phyloP scores from a whole-genome alignment of 1,284 basidiomycete species.

The Flammula alnicola region DNA sequence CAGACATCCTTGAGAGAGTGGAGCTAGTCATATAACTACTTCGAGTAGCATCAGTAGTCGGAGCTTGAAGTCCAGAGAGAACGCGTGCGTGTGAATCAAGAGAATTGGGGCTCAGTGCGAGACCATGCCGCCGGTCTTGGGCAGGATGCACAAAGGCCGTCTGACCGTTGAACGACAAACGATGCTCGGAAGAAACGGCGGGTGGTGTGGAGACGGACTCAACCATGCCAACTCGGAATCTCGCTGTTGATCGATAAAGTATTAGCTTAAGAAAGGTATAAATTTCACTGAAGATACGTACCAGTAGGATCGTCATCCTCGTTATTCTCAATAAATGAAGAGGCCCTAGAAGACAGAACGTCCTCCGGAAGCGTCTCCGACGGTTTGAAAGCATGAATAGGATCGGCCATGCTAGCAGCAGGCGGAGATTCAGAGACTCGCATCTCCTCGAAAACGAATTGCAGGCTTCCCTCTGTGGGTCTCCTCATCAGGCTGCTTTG shows the following conservation, averaged over 20 bases:
- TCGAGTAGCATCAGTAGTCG: constrained; percentile 52
- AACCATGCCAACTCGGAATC: constrained; percentile 56
- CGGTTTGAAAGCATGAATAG: constrained; percentile 41
- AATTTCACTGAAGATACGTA: constrained; percentile 34
- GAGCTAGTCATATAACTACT: constrained; percentile 72
- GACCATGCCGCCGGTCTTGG: constrained; percentile 12
- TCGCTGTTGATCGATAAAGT: constrained; percentile 39
- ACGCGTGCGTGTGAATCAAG: constrained; percentile 20
- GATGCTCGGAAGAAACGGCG: constrained; percentile 41
- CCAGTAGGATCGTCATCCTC: constrained; percentile 51
- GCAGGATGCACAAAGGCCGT: constrained; percentile 36
- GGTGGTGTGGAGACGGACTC: constrained; percentile 57
- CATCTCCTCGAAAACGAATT: constrained; percentile 39
- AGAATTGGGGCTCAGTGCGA: constrained; percentile 5
- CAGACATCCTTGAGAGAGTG: constrained; percentile 66
- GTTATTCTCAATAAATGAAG: constrained; percentile 49
- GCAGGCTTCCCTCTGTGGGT: constrained; percentile 29
- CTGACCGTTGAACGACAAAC: constrained; percentile 46
- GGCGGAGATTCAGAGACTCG: constrained; percentile 24
- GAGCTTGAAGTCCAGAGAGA: constrained; percentile 42
- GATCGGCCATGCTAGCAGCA: constrained; percentile 21
- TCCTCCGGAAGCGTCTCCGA: constrained; percentile 64
- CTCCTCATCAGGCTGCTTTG: constrained; percentile 12
- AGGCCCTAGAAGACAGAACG: constrained; percentile 59
- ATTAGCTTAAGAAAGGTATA: constrained; percentile 1